A percentile compares a stretch with the other conserved stretches of the same genome.
These are phyloP conservation scores for Brassica rapa DNA, from an alignment of 345 rosid species.

Conservation along the genomic window DNA sequence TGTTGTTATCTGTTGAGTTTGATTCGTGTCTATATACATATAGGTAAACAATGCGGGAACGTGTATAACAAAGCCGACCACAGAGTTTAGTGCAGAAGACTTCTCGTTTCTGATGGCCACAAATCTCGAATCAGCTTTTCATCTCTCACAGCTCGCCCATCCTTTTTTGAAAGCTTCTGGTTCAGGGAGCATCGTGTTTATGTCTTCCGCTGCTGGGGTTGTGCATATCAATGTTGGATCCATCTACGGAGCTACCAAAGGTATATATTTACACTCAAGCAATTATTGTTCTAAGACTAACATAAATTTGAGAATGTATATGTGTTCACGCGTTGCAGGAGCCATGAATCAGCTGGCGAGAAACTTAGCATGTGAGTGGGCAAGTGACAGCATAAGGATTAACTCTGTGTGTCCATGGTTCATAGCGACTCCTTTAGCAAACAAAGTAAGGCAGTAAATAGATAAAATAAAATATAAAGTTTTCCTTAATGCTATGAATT, in stretches of 20 bases:
- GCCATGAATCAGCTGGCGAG: slow-evolving; percentile 29
- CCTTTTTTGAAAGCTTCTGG: slow-evolving; percentile 68
- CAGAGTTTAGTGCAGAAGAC: slow-evolving; percentile 56
- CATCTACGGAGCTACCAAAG: slow-evolving; percentile 41
- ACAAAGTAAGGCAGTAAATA: not conserved
- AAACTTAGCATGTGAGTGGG: slow-evolving; percentile 36
- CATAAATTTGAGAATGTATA: not conserved
- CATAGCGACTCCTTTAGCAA: slow-evolving; percentile 4
- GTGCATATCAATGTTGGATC: slow-evolving; percentile 31
- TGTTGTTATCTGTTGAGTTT: not conserved
- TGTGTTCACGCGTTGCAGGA: slow-evolving; percentile 1
- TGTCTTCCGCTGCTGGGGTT: slow-evolving; percentile 62
- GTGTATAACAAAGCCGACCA: slow-evolving; percentile 56
- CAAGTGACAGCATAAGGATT: slow-evolving; percentile 19
- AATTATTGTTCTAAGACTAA: not conserved
- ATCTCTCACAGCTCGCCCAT: slow-evolving; percentile 69
- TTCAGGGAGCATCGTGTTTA: slow-evolving; percentile 63
- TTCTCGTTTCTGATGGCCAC: slow-evolving; percentile 57
- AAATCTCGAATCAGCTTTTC: slow-evolving; percentile 75
- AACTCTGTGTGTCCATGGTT: slow-evolving; percentile 23
- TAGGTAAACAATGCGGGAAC: slow-evolving; percentile 84
- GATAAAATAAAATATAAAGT: not conserved
- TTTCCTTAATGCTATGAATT: not conserved
- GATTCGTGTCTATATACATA: not conserved
- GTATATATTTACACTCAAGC: slow-evolving; percentile 8